Percentiles rank a stretch among this genome's conserved stretches.
Evolutionary conservation across 2,329 filamentous ascomycete species (phyloP).

Genomic region (Pezicula neosporulosa): DNA sequence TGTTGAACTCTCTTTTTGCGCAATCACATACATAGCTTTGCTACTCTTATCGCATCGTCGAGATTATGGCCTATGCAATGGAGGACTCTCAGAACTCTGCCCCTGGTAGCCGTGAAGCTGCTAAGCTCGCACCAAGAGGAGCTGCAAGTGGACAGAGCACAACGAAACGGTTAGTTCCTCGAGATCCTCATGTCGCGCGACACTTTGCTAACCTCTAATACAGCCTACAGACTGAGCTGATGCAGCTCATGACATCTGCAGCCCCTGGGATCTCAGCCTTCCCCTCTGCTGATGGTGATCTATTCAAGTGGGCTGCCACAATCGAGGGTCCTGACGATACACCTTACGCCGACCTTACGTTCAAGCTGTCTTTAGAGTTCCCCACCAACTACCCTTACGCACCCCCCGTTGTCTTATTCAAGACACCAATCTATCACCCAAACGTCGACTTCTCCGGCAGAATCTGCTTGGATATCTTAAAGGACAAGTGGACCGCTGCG

Average conservation of each 20-base stretch:
- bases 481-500: slow-evolving; percentile 98
- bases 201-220: slow-evolving; percentile 6
- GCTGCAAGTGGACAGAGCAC: slow-evolving; percentile 69
- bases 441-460: slow-evolving; percentile 97
- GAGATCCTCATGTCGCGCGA: neutral
- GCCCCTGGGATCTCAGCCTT: slow-evolving; percentile 95
- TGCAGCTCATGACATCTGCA: slow-evolving; percentile 96
- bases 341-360: slow-evolving; percentile 80
- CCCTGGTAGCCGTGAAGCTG: slow-evolving; percentile 55
- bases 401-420: slow-evolving; percentile 89
- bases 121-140: slow-evolving; percentile 57
- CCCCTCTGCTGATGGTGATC: slow-evolving; percentile 83
- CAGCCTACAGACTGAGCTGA: slow-evolving; percentile 94
- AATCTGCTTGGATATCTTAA: slow-evolving; percentile 96
- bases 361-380: slow-evolving; percentile 92
- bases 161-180: slow-evolving; percentile 63
- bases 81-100: slow-evolving; percentile 65
- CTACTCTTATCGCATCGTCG: slow-evolving; percentile 2
- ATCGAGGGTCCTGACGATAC: slow-evolving; percentile 90
- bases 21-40: neutral
- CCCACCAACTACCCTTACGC: slow-evolving; percentile 91
- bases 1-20: slow-evolving; percentile 9
- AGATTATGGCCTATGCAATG: slow-evolving; percentile 40
- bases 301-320: slow-evolving; percentile 90
- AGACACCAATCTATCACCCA: slow-evolving; percentile 98